These are phyloP conservation scores for Stachybotrys chartarum DNA, from an alignment of 2,329 filamentous ascomycete species.

Conservation along the genomic window DNA sequence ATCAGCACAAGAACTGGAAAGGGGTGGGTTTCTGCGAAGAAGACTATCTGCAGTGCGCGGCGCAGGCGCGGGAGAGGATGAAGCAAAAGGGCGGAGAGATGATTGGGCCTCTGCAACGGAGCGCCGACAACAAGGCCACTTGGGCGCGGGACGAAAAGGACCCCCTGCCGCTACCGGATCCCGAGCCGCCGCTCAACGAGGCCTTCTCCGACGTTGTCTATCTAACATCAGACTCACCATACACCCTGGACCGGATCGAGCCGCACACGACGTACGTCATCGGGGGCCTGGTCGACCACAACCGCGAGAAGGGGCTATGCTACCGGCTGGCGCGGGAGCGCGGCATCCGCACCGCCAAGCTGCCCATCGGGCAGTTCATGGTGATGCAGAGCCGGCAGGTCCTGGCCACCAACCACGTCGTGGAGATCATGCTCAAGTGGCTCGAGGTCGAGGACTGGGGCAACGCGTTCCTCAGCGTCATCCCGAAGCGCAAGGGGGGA, in stretches of 20 bases:
- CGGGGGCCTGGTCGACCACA: constrained; percentile 91
- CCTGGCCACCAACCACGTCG: constrained; percentile 88
- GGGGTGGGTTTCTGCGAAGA: constrained; percentile 65
- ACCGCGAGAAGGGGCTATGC: constrained; percentile 91
- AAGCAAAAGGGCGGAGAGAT: constrained; percentile 44
- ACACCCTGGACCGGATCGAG: constrained; percentile 75
- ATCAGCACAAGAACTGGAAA: constrained; percentile 73
- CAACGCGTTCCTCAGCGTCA: constrained; percentile 76
- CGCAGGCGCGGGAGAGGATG: constrained; percentile 64
- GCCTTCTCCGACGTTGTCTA: constrained; percentile 60
- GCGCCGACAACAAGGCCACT: constrained; percentile 17
- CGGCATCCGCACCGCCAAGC: constrained; percentile 78
- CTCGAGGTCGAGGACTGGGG: constrained; percentile 88
- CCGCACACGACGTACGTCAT: constrained; percentile 89
- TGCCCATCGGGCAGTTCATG: constrained; percentile 95
- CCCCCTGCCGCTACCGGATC: constrained; percentile 24
- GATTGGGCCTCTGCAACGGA: constrained; percentile 47
- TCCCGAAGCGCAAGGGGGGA: constrained; percentile 85
- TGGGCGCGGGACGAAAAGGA: constrained; percentile 24
- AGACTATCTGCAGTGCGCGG: constrained; percentile 65
- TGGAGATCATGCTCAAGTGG: constrained; percentile 95
- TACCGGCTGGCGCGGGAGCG: constrained; percentile 70
- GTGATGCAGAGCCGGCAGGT: constrained; percentile 82
- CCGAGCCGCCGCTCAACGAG: constrained; percentile 22
- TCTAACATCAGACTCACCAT: constrained; percentile 82